Evolutionary conservation across 139 green algal species (phyloP).

Genomic region (Pleodorina starrii): DNA sequence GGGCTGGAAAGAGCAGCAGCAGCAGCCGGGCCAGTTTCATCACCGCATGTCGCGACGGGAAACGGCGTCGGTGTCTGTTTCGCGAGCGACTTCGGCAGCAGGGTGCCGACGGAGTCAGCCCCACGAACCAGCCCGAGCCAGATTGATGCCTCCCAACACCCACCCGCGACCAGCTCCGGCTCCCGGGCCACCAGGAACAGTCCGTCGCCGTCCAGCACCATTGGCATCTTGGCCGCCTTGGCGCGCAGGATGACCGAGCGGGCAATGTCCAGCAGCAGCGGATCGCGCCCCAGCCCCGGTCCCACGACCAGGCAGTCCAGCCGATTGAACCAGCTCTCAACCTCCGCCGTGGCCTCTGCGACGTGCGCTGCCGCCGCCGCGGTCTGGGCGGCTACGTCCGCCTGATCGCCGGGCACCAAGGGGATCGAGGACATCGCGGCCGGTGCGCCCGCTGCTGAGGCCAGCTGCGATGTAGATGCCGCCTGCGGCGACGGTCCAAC

Average conservation of each 20-base stretch:
- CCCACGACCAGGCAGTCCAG: slow-evolving; percentile 86
- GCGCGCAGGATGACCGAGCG: slow-evolving; percentile 32
- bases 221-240: slow-evolving; percentile 48
- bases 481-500: too few species aligned
- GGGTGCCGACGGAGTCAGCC: too few species aligned
- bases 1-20: too few species aligned
- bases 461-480: background rate
- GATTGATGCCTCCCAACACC: too few species aligned
- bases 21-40: too few species aligned
- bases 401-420: background rate
- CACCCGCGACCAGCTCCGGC: slow-evolving; percentile 60
- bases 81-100: too few species aligned
- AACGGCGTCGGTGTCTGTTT: too few species aligned
- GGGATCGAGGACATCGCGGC: background rate
- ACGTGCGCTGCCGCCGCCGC: slow-evolving; percentile 30
- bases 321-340: slow-evolving; percentile 77
- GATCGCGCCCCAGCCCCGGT: slow-evolving; percentile 83
- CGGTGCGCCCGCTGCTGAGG: background rate
- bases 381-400: background rate
- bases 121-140: too few species aligned
- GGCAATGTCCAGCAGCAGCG: slow-evolving; percentile 49
- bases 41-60: too few species aligned
- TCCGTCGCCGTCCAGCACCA: slow-evolving; percentile 65
- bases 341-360: slow-evolving; percentile 49
- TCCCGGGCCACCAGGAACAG: slow-evolving; percentile 60